Base-by-base conservation (phyloP, 208 protist species). In the Trypanosoma mega region DNA sequence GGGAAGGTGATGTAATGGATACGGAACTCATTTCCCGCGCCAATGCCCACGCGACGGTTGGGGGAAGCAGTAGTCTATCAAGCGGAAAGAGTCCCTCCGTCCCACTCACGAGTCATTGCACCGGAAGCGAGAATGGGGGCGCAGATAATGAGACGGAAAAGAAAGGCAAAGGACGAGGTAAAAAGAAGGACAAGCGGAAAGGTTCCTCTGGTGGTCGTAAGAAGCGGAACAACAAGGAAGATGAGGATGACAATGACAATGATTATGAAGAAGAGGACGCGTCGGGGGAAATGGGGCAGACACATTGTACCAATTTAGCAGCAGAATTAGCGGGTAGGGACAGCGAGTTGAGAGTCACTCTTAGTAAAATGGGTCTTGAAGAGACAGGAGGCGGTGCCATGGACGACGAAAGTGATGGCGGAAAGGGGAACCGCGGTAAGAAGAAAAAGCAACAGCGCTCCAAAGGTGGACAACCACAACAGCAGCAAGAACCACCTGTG, bases 271-370 rank as follows among this genome's bases (percentile, higher is more conserved):
- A n/a, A 12, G 21, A 59, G 21, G 4, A 53, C 27, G 39, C 14
- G 4, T 31, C 2, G 46, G 44, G 6, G 12, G 29, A 2, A 31
- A 29, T n/a, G 46, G 21, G 1, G 44, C 50, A 2, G 31, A 61
- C n/a, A n/a, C n/a, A 21, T 37, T 60, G 1, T 46, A 44, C 43
- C 1, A 63, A 36, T 5, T 26, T 24, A 11, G 21, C 39, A 21
- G 37, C 24, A 11, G 18, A 71, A 12, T 48, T 72, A 4, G 74
- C 61, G n/a, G 74, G 76, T 26, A 24, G 46, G 8, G 71, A 77
- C 37, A 27, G 43, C 16, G 49, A 69, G 1, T 56, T 79, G n/a
- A 31, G 45, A 18, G 30, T 9, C 26, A 41, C 50, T 11, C 60
- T 66, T 16, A 49, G 46, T 27, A 69, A 63, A 27, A 27, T 69